Base-by-base conservation (phyloP, 2,329 filamentous ascomycete genomes). In the Colletotrichum trifolii region DNA sequence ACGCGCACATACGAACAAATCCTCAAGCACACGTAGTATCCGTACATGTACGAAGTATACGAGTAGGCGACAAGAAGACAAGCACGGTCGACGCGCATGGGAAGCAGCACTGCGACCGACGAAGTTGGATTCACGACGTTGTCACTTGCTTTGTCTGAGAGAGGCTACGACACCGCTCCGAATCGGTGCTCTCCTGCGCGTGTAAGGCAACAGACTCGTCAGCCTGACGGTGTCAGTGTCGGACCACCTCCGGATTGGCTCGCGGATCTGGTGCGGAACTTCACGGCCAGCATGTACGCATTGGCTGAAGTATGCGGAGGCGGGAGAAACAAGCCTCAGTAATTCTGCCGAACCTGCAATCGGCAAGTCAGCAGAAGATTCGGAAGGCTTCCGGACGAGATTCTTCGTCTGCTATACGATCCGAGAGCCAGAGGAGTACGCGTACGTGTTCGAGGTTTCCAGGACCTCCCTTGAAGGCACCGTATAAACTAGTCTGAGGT, bases 361-460 rank as follows among this genome's bases (percentile, higher is more conserved):
- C n/a, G 8, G 17, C 13, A 54, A 54, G 43, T 54, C 43, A 39
- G 50, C 33, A 38, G 17, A 35, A 46, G 49, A 17, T 46, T 52
- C 49, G 46, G 40, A 42, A n/a, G 11, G 8, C 10, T 36, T 42
- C 46, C 39, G 17, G 57, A 47, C 42, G 42, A 42, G 40, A 33
- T 12, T 25, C 62, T 46, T 15, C 39, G 57, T 42, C 12, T 57
- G 34, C 25, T 12, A n/a, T n/a, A 35, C 39, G 57, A 38, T 61
- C 62, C 25, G 57, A 50, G 60, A 15, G 43, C 50, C 52, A 46
- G 39, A 54, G 45, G 62, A 65, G 57, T 65, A 65, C 62, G 62
- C 62, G 62, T 65, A 50, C 62, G 35, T 36, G 62, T 65, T 65
- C 57, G 62, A 65, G 50, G n/a, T 50, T 6, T 39, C 62, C n/a